A percentile compares a stretch with the other conserved stretches of the same genome.
Conservation (phyloP, 73 alveolate species). For the Tetrahymena borealis region DNA sequence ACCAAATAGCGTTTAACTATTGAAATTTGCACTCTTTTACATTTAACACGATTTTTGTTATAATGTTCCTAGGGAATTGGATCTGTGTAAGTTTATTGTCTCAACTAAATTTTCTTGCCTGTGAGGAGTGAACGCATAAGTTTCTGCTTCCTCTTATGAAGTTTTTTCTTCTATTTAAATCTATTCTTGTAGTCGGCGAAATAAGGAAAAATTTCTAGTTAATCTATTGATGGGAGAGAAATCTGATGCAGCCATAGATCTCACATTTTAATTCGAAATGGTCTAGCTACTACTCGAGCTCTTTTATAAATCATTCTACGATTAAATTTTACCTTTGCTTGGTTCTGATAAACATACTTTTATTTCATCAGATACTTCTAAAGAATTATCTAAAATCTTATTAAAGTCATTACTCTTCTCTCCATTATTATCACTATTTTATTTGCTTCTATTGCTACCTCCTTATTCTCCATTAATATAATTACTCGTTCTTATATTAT, state of each 20-base stretch:
- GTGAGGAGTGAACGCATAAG: neutral
- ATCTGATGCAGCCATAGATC: neutral
- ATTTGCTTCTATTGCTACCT: too few relatives aligned
- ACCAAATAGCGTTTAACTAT: too few relatives aligned
- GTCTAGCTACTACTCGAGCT: neutral
- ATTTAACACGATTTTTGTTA: too few relatives aligned
- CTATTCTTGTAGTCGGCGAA: neutral
- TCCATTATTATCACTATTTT: too few relatives aligned
- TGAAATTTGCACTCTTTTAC: too few relatives aligned
- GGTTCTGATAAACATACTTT: too few relatives aligned
- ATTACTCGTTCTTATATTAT: too few relatives aligned
- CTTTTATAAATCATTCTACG: neutral
- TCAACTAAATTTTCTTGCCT: neutral
- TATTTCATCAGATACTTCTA: too few relatives aligned
- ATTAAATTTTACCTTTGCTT: neutral
- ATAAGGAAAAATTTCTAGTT: neutral
- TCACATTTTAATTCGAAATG: neutral
- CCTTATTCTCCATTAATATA: too few relatives aligned
- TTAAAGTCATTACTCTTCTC: too few relatives aligned
- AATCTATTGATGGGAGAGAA: neutral
- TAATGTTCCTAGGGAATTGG: too few relatives aligned
- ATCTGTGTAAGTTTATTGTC: neutral
- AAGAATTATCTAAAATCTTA: too few relatives aligned
- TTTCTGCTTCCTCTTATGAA: neutral
- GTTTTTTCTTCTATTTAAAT: neutral